Evolutionary conservation across 305 asterid species (phyloP), one percentile per base, ranked within the genome.

Genomic region (Euphrasia arctica): DNA sequence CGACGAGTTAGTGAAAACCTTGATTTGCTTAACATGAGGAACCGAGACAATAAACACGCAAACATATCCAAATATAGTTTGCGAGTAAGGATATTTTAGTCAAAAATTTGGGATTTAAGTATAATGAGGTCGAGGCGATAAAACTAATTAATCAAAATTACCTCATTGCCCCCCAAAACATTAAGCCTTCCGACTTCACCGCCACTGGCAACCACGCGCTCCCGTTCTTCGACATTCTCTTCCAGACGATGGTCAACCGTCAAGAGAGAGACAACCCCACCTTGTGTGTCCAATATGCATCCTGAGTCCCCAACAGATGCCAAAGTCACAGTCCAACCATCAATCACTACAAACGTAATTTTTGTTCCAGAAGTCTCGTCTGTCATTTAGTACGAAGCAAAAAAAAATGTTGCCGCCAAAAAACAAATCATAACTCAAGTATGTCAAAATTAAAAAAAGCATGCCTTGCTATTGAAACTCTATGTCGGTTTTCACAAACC

Each of bases 21-120:
- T 93, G 82, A 93, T 95, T 93, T 93, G 99, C 83, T 93, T 90
- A 69, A 93, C 99, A 80, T 93, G 95, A 77, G 99, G 99, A 76
- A 93, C 70, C 2, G 99, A 97, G 74, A 90, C 94, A 56, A 93
- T 93, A 68, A 80, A 90, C 83, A 90, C 99, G 62, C 99, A 97
- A 42, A 94, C 98, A 71, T 94, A n/a, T 58, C 58, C 74, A 70
- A 55, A 60, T 50, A 65, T 72, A 39, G 11, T 39, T 18, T 18
- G 22, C 22, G 0, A 18, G 43, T 39, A 39, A 6, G 43, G 43
- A 10, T 8, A 1, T 39, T 39, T 39, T 39, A 8, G 11, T 8
- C 43, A 39, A 7, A 39, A 7, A 39, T 39, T 39, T 39, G 9
- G 43, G 43, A 10, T 8, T 39, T 2, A 39, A 39, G 43, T 39